Base-by-base conservation (phyloP, 2,329 filamentous ascomycete species). In the Monosporascus sp. region DNA sequence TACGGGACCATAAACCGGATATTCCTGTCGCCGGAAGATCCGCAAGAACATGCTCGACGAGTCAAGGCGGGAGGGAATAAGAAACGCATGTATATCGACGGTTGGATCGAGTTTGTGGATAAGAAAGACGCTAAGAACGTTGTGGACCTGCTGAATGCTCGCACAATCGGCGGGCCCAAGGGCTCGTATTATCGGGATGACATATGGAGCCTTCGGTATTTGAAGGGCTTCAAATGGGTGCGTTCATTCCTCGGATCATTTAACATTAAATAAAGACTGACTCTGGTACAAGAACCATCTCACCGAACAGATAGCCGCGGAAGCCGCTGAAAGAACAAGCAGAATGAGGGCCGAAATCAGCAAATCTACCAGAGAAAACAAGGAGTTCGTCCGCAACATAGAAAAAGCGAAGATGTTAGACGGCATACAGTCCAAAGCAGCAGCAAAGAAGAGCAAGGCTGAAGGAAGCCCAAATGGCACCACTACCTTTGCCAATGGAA, bases 171-270 rank as follows among this genome's bases (percentile, higher is more conserved):
- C 49, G 90, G 90, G 26, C 92, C 92, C 74, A 95, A 95, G 74
- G 81, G 89, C 14, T 82, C 81, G 48, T 91, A 88, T 68, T 95
- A 93, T 73, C 84, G 88, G 62, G 90, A 95, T 68, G 90, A 95
- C 68, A 80, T 95, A 45, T 95, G 90, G 90, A 92, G 88, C 63
- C 74, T 94, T 58, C 80, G 88, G 56, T 95, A 95, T 65, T 74
- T 95, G 57, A 87, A 83, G 58, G 89, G 88, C 1, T 93, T 94
- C 74, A 94, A 93, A 71, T 95, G 90, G 90, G 76, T 43, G 9
- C 58, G 61, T 59, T 57, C 14, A 54, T 53, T 48, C 41, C n/a
- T 24, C 35, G 3, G 70, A 48, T 72, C 80, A 62, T 63, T 82
- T 58, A 56, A 58, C n/a, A 55, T 55, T 8, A 35, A 35, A 8